Base-by-base conservation (phyloP, 2,329 filamentous ascomycete species). In the Claviceps sp. region DNA sequence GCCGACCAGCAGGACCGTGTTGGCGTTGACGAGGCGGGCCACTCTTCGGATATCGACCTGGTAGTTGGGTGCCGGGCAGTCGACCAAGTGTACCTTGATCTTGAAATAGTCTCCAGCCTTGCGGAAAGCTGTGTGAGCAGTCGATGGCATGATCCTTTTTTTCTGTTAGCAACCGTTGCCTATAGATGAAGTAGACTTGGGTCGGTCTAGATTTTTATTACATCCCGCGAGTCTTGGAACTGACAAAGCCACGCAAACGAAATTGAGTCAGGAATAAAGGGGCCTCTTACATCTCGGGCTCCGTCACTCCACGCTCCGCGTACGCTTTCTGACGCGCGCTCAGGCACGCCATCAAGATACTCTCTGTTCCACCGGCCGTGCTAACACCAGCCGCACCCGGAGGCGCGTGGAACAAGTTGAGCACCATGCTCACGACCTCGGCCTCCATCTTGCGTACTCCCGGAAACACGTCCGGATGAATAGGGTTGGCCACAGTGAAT, bases 371-470 rank as follows among this genome's bases (percentile, higher is more conserved):
- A 56, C 93, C 93, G 56, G 86, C 87, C 1, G 93, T 97, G 16
- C 87, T 89, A 9, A 93, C 88, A 56, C 93, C 93, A 5, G 87
- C 90, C 34, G 84, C 88, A 52, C 82, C 84, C n/a, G 82, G 73
- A 3, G 93, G 93, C 8, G 86, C 89, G 67, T 95, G 88, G 74
- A 96, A 98, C 67, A 98, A 72, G 45, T 80, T 79, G 55, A 95
- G 73, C 34, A 94, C 89, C 91, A 98, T 98, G 58, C 90, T 86
- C 50, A 98, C 93, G 55, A 98, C 75, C 72, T 98, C 93, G 45
- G 93, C 91, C 73, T 98, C 93, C 93, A 98, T 98, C 79, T 98
- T 98, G 62, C 93, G 78, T 50, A 98, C 90, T 30, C 91, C 93
- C 16, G 93, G 93, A 71, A 98, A 98, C 44, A 98, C 91, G 70